Percentiles rank a stretch among this genome's conserved stretches.
These are phyloP conservation scores for Stentor coeruleus DNA, from an alignment of 73 alveolate genomes.

Conservation along the genomic window DNA sequence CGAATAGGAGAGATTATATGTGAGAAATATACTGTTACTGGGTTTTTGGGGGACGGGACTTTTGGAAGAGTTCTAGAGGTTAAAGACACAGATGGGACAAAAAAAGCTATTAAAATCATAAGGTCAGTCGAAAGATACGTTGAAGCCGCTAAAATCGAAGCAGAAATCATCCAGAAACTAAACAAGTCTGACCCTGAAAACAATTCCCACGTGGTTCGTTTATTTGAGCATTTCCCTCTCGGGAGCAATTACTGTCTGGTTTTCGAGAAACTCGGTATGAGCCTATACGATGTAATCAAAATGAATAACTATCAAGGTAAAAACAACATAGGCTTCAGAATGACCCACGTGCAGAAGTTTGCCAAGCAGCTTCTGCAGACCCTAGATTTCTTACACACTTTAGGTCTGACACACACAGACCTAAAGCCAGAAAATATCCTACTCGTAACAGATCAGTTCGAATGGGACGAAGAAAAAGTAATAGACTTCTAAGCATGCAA, in stretches of 20 bases:
- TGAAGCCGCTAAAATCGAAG: constrained; percentile 87
- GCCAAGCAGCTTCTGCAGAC: constrained; percentile 77
- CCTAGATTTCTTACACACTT: constrained; percentile 59
- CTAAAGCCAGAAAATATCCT: constrained; percentile 95
- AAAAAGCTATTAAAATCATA: constrained; percentile 74
- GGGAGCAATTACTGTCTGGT: constrained; percentile 74
- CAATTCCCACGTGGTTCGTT: constrained; percentile 36
- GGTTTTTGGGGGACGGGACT: constrained; percentile 92
- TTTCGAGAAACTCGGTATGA: constrained; percentile 87
- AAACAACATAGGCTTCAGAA: constrained; percentile 71
- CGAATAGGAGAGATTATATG: constrained; percentile 24
- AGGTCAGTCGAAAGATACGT: constrained; percentile 81
- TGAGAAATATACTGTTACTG: constrained; percentile 38
- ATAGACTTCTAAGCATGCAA: not conserved
- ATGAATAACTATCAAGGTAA: constrained; percentile 80
- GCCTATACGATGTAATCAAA: constrained; percentile 81
- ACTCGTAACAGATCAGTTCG: constrained; percentile 48
- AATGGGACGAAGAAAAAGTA: constrained; percentile 22
- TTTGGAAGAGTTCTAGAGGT: constrained; percentile 90
- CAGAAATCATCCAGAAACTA: constrained; percentile 66
- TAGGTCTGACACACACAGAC: constrained; percentile 92
- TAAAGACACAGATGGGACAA: constrained; percentile 28
- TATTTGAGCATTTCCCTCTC: constrained; percentile 33
- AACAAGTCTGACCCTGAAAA: constrained; percentile 35
- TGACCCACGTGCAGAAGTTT: constrained; percentile 63